Conservation (phyloP, 768 basidiomycete genomes). For the Lactarius deliciosus region DNA sequence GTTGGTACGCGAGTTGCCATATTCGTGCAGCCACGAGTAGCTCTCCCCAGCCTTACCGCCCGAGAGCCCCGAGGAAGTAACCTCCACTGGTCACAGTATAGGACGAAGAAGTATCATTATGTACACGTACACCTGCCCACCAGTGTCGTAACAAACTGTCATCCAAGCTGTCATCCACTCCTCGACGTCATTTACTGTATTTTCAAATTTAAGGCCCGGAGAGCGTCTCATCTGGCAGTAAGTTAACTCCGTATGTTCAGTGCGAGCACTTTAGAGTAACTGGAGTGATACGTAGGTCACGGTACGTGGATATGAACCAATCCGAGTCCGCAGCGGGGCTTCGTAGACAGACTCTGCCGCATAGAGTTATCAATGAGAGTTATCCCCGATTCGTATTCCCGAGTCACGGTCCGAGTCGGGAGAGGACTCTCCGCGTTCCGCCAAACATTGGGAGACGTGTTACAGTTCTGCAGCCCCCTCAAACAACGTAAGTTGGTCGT, state of each 20-base stretch:
- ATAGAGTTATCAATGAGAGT: neutral
- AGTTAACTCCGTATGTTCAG: neutral
- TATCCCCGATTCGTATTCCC: neutral
- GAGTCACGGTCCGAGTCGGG: no score
- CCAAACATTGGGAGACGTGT: no score
- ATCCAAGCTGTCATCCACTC: neutral
- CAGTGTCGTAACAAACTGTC: neutral
- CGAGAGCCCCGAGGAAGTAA: neutral
- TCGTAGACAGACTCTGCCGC: neutral
- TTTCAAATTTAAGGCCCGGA: neutral
- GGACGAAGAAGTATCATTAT: no score
- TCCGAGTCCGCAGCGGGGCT: neutral
- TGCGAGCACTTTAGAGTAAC: neutral
- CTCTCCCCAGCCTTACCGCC: slow-evolving; percentile 9
- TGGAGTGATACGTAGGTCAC: no score
- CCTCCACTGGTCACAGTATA: neutral
- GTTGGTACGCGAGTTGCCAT: slow-evolving; percentile 13
- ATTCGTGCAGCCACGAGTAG: slow-evolving; percentile 15
- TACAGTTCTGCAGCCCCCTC: neutral
- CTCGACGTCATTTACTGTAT: slow-evolving; percentile 1
- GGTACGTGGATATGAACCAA: neutral
- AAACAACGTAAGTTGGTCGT: neutral
- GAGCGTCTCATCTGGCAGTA: neutral
- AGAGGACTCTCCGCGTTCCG: neutral
- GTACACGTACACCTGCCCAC: no score